Base-by-base conservation (phyloP, 164 flowering plant species). In the Magnolia sinica region DNA sequence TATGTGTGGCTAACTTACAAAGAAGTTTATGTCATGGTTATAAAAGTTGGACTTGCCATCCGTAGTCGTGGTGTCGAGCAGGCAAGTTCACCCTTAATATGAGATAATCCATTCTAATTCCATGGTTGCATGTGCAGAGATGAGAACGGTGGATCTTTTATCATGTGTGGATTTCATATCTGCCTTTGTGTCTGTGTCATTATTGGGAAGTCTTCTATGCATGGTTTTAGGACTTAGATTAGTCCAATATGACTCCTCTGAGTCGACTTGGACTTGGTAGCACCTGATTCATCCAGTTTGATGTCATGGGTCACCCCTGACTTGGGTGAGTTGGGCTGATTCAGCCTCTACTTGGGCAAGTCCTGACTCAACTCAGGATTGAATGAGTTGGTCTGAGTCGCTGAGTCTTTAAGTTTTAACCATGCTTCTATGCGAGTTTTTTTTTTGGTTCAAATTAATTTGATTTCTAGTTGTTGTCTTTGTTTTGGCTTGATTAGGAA, bases 1-100 rank as follows among this genome's bases (percentile, higher is more conserved):
- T 96, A 94, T 82, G 88, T 80, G 66, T 96, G 99, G 99, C 82
- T 81, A 74, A 96, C 92, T 13, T 96, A 96, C 82, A 86, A 88
- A 81, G 88, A 96, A 83, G 98, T 94, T 0, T 90, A 94, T 81
- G 95, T 88, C 80, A 16, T 78, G 50, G 97, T 91, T 7, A 75
- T 90, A 50, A 88, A 91, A 83, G 80, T 92, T 81, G 99, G 96
- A 72, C 79, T 80, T 58, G 79, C 98, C 29, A 89, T 96, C 69
- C 90, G 96, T 6, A 85, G 84, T 75, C 85, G 94, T 84, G 98
- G 98, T 31, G 81, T 91, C 73, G 87, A 70, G 23, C 85, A 85
- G 77, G 98, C 94, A 86, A 85, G 80, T 49, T 71, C 63, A 24
- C 64, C 74, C 72, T 65, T 71, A 27, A 3, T 27, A 63, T 64